Evolutionary conservation across 305 asterid genomes (phyloP).

Genomic region (Withania somnifera): DNA sequence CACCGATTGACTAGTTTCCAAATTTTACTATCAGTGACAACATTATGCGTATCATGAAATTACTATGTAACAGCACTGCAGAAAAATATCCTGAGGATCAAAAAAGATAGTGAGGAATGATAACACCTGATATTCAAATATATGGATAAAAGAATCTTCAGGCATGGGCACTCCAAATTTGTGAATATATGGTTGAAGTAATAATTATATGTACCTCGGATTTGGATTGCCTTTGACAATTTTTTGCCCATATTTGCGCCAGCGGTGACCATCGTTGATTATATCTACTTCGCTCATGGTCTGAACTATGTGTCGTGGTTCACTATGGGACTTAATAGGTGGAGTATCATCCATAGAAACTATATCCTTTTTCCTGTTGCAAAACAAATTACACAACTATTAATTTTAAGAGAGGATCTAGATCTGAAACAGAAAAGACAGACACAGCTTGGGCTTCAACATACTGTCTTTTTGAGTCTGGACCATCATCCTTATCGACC

Average conservation of each 20-base stretch:
- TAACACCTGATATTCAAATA: neutral
- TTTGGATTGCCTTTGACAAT: conserved; percentile 86
- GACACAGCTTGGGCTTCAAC: conserved; percentile 11
- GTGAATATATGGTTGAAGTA: neutral
- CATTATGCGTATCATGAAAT: neutral
- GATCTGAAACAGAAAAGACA: neutral
- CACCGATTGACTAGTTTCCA: neutral
- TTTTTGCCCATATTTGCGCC: conserved; percentile 99
- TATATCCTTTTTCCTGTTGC: conserved; percentile 48
- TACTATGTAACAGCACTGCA: neutral
- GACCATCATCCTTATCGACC: conserved; percentile 26
- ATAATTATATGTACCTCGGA: conserved; percentile 52
- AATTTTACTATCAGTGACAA: neutral
- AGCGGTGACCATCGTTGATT: conserved; percentile 81
- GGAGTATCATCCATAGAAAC: conserved; percentile 20
- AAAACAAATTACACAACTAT: neutral
- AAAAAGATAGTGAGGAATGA: neutral
- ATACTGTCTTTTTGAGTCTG: conserved; percentile 64
- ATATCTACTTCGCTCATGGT: conserved; percentile 73
- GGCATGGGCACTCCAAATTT: neutral
- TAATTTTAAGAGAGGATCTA: neutral
- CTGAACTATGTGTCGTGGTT: conserved; percentile 64
- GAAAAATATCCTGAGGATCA: neutral
- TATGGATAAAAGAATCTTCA: neutral
- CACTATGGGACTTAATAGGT: conserved; percentile 31